Base-by-base conservation (phyloP, 768 basidiomycete species). In the Panus rudis region DNA sequence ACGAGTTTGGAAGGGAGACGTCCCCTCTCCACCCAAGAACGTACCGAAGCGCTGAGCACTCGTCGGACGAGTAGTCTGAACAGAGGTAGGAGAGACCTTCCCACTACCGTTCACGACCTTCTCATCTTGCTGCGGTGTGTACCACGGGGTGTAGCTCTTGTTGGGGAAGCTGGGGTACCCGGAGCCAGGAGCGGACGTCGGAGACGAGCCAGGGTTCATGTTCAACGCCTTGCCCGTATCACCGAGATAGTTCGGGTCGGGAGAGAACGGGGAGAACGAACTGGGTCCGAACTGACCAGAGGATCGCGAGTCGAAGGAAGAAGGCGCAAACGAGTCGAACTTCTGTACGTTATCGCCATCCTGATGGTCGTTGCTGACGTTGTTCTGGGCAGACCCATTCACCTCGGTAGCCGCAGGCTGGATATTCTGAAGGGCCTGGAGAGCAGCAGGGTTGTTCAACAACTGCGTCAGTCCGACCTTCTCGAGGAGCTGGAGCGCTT, bases 221-320 rank as follows among this genome's bases (percentile, higher is more conserved):
- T 68, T 32, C 60, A 57, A 58, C 50, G 60, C 48, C 33, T 46
- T 39, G 25, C 30, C 21, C 13, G 58, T 59, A 46, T 70, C 66
- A 4, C 61, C 50, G 19, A 61, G 56, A 53, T 68, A 55, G 50
- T 75, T 81, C 7, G 81, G 78, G 52, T 88, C 85, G 7, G 85
- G 85, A 1, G 86, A 88, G 63, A 89, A 89, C 3, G 85, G 85
- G 6, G 84, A 82, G 59, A 88, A 88, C 26, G 50, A 47, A 10
- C 53, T 21, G 16, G 45, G 60, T 43, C 45, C 21, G 32, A 37
- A 47, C 42, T 44, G 43, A 34, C 47, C 43, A 22, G 46, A 17
- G 1, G 43, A 27, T 24, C 48, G 48, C n/a, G 30, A 23, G 39
- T 49, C 45, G 30, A 51, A 54, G 19, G 44, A 32, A 13, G 27